Percentiles rank a stretch among this genome's conserved stretches.
phyloP scores from a whole-genome alignment of 2,329 filamentous ascomycete genomes.

The Botryosphaeria dothidea region DNA sequence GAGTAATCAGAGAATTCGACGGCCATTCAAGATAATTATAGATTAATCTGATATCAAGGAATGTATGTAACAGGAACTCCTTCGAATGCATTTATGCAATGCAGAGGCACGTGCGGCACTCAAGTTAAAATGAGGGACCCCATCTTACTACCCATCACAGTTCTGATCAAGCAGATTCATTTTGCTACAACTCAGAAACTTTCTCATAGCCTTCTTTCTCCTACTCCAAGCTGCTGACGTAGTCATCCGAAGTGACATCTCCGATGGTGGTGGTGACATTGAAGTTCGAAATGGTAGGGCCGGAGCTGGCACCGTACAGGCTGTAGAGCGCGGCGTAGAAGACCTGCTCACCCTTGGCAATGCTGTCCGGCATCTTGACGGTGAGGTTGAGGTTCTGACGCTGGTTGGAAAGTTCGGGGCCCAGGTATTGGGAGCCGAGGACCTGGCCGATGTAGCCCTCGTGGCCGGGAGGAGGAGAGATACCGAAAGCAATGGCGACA shows the following conservation, averaged over 20 bases:
- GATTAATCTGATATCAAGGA: too few species aligned
- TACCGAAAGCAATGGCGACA: slow-evolving; percentile 48
- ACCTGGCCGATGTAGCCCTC: slow-evolving; percentile 33
- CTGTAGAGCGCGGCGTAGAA: slow-evolving; percentile 29
- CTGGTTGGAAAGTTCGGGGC: slow-evolving; percentile 33
- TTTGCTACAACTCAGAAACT: too few species aligned
- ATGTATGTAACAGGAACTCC: too few species aligned
- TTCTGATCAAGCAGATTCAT: too few species aligned
- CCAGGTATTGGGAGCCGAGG: slow-evolving; percentile 38
- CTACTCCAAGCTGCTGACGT: not conserved
- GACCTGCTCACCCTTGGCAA: slow-evolving; percentile 24
- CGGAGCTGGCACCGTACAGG: slow-evolving; percentile 28
- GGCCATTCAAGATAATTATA: too few species aligned
- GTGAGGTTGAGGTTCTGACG: slow-evolving; percentile 28
- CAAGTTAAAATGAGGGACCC: too few species aligned
- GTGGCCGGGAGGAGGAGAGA: slow-evolving; percentile 28
- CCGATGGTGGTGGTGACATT: slow-evolving; percentile 12
- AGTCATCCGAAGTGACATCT: not conserved
- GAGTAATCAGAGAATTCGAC: too few species aligned
- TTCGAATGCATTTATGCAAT: too few species aligned
- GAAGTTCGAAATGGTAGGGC: slow-evolving; percentile 19
- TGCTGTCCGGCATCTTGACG: slow-evolving; percentile 22
- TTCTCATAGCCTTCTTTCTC: not conserved
- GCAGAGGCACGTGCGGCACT: too few species aligned
- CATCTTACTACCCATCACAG: too few species aligned